phyloP scores from a whole-genome alignment of 257 asterid species.

The Penstemon eatonii region DNA sequence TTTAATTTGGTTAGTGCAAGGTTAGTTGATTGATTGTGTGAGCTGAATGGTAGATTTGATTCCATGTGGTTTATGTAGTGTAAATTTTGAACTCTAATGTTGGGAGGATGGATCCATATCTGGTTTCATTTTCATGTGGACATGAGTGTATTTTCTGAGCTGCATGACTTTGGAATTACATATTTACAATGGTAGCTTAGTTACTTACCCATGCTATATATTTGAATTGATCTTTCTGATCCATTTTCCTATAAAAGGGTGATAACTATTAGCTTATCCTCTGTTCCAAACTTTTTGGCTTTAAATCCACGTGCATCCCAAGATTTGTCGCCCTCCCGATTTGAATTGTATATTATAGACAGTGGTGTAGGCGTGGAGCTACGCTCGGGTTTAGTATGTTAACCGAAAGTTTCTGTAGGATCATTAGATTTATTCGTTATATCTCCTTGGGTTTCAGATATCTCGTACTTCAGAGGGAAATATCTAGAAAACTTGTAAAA shows the following conservation, averaged over 20 bases:
- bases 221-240: not conserved
- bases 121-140: too few relatives aligned
- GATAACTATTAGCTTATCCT: not conserved
- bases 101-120: too few relatives aligned
- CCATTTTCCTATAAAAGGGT: too few relatives aligned
- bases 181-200: not conserved
- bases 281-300: not conserved
- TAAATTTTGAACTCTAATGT: too few relatives aligned
- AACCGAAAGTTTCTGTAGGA: not conserved
- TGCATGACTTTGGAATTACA: not conserved
- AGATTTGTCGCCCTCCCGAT: not conserved
- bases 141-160: not conserved
- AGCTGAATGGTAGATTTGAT: too few relatives aligned
- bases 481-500: not conserved
- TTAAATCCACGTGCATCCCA: too few relatives aligned
- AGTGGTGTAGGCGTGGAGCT: not conserved
- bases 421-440: not conserved
- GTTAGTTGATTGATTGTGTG: too few relatives aligned
- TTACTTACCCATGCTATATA: not conserved
- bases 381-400: not conserved
- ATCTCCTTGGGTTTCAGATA: not conserved
- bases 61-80: too few relatives aligned
- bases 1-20: too few relatives aligned
- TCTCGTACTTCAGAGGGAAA: not conserved
- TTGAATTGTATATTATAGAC: not conserved